Evolutionary conservation across 2,329 filamentous ascomycete genomes (phyloP).

Genomic region (Mycosphaerelloides madeirae): DNA sequence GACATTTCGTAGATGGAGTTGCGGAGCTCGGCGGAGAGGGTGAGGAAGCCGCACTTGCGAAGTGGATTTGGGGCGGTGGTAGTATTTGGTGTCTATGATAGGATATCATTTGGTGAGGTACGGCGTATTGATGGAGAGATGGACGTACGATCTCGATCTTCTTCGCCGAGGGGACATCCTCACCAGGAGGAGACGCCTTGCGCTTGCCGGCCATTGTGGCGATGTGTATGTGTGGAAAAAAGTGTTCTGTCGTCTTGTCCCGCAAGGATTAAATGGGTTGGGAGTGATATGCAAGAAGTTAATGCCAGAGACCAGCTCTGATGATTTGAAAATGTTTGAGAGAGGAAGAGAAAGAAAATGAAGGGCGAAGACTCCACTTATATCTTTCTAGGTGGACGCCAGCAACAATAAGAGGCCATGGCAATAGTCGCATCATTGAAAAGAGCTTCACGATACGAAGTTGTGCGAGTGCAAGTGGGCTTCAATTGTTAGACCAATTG

Average conservation of each 20-base stretch:
- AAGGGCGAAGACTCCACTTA: neutral
- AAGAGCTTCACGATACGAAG: too few relatives aligned
- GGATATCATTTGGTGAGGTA: neutral
- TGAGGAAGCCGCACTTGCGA: neutral
- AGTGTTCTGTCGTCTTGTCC: too few relatives aligned
- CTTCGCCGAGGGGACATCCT: neutral
- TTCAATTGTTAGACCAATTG: too few relatives aligned
- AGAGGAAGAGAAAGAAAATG: neutral
- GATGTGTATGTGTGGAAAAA: neutral
- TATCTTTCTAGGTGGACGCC: neutral
- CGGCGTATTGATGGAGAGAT: too few relatives aligned
- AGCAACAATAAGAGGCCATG: neutral
- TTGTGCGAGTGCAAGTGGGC: too few relatives aligned
- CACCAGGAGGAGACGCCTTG: neutral
- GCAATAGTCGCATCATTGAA: too few relatives aligned
- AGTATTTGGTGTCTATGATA: neutral
- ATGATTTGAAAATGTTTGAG: neutral
- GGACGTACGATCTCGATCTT: neutral
- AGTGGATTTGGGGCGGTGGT: neutral
- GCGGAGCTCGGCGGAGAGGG: neutral
- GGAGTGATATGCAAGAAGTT: too few relatives aligned
- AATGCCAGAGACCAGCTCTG: too few relatives aligned
- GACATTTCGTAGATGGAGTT: constrained; percentile 1
- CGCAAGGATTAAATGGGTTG: too few relatives aligned
- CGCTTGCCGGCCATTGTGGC: neutral